A percentile compares a stretch with the other conserved stretches of the same genome.
phyloP scores from a whole-genome alignment of 1,284 basidiomycete genomes.

The Tremellales sp. region DNA sequence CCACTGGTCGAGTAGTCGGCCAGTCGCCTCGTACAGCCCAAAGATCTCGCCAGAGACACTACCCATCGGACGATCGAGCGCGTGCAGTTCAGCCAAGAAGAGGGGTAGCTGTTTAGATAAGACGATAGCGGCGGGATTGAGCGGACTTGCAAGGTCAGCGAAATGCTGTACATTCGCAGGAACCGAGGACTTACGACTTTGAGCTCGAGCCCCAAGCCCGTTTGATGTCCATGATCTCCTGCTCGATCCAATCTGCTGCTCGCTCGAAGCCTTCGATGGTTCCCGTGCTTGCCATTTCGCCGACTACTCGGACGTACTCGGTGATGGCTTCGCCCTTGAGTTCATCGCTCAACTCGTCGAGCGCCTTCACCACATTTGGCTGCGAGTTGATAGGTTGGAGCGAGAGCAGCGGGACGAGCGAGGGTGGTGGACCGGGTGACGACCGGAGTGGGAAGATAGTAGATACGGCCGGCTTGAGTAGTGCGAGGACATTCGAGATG shows the following conservation, averaged over 20 bases:
- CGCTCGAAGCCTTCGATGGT: constrained; percentile 37
- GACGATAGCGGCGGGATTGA: constrained; percentile 42
- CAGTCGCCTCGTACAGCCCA: constrained; percentile 40
- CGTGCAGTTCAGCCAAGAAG: constrained; percentile 45
- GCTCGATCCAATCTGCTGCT: constrained; percentile 44
- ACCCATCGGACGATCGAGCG: constrained; percentile 35
- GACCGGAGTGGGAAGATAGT: constrained; percentile 34
- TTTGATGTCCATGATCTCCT: constrained; percentile 32
- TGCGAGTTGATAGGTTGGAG: constrained; percentile 19
- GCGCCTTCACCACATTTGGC: constrained; percentile 4
- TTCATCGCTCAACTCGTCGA: constrained; percentile 34
- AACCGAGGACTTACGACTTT: constrained; percentile 8
- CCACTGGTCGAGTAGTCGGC: constrained; percentile 36
- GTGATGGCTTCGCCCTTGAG: constrained; percentile 37
- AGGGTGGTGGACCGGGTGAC: constrained; percentile 18
- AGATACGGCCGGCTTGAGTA: constrained; percentile 14
- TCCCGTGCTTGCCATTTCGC: constrained; percentile 26
- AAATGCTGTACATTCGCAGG: not conserved
- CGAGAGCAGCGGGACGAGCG: constrained; percentile 31
- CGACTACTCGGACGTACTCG: constrained; percentile 39
- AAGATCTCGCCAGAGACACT: constrained; percentile 38
- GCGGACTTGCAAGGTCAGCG: constrained; percentile 6
- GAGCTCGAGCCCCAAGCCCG: constrained; percentile 31
- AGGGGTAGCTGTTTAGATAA: constrained; percentile 45
- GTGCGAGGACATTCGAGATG: constrained; percentile 15